Evolutionary conservation across 306 rosid species (phyloP).

Genomic region (Begonia peltatifolia): DNA sequence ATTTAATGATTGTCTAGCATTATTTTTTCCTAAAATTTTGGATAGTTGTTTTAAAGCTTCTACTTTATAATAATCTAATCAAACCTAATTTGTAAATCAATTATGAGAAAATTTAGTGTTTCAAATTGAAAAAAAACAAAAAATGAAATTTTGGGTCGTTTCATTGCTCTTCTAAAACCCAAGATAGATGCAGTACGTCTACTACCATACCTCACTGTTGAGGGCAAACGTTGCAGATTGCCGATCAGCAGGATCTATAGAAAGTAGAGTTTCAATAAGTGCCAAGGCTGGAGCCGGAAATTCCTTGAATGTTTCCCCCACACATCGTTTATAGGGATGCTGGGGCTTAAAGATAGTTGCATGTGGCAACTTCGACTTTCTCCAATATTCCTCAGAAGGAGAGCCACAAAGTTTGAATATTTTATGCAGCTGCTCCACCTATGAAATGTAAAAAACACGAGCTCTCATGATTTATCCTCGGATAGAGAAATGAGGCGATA

Average conservation of each 20-base stretch:
- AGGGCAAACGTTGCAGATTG: conserved; percentile 72
- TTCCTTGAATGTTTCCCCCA: conserved; percentile 61
- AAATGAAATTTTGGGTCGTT: too few relatives aligned
- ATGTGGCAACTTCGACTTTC: conserved; percentile 65
- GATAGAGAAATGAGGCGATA: too few relatives aligned
- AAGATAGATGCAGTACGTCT: too few relatives aligned
- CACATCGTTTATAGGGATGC: conserved; percentile 67
- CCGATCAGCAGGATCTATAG: conserved; percentile 81
- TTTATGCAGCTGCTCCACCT: conserved; percentile 97
- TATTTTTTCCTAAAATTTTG: too few relatives aligned
- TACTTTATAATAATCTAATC: too few relatives aligned
- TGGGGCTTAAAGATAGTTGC: conserved; percentile 78
- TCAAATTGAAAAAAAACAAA: too few relatives aligned
- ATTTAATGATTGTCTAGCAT: too few relatives aligned
- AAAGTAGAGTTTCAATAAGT: conserved; percentile 75
- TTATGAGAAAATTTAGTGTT: too few relatives aligned
- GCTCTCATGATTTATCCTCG: background rate
- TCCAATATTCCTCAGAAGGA: conserved; percentile 88
- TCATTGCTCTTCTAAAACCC: too few relatives aligned
- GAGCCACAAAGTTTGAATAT: conserved; percentile 95
- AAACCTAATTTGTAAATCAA: too few relatives aligned
- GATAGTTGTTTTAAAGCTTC: too few relatives aligned
- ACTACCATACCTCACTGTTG: conserved; percentile 38
- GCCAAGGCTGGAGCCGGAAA: conserved; percentile 69
- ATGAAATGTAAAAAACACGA: conserved; percentile 13